Evolutionary conservation across 257 asterid genomes (phyloP), one percentile per base, ranked within the genome.

Genomic region (Capsicum pubescens): DNA sequence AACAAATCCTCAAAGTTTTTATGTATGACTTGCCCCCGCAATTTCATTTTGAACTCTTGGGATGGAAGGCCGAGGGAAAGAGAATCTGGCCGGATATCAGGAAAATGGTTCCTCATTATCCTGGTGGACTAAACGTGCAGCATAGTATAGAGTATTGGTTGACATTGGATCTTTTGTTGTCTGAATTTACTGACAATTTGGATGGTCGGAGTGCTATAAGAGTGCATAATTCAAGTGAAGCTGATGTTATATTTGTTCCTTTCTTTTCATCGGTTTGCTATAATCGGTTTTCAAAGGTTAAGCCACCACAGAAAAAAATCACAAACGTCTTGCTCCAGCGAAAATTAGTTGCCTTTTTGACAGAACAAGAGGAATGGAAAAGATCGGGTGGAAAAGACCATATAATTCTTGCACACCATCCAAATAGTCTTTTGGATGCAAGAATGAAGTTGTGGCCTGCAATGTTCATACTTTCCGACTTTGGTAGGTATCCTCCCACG

Each of bases 111-210:
- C 99, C 99, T 9, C 81, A 70, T 2, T 96, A 96, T 83, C 98
- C 99, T 0, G 98, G 98, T 48, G 99, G 99, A 26, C 81, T 96
- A 70, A 96, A 96, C 87, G 85, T 93, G 92, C 99, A 96, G 91
- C 99, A 96, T 56, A 96, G 99, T 85, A 92, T 96, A 86, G 99
- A 93, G 77, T 94, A 93, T 85, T 96, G 98, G 99, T 89, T 96
- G 46, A 93, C 97, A 60, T 87, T 96, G 88, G 98, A 96, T 86
- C 94, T 94, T 58, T 84, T 96, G 81, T 88, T 32, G 87, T 93
- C 99, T 3, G 97, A 96, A 74, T 80, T 85, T 64, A 76, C 90
- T 16, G 83, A 56, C 2, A 81, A 89, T 84, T 78, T 85, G 70
- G 71, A 81, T 7, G 90, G 89, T 32, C 92, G 94, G 50, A 89